These are phyloP conservation scores for Ogataea zsoltii DNA, from an alignment of 805 yeast genomes.

Conservation along the genomic window DNA sequence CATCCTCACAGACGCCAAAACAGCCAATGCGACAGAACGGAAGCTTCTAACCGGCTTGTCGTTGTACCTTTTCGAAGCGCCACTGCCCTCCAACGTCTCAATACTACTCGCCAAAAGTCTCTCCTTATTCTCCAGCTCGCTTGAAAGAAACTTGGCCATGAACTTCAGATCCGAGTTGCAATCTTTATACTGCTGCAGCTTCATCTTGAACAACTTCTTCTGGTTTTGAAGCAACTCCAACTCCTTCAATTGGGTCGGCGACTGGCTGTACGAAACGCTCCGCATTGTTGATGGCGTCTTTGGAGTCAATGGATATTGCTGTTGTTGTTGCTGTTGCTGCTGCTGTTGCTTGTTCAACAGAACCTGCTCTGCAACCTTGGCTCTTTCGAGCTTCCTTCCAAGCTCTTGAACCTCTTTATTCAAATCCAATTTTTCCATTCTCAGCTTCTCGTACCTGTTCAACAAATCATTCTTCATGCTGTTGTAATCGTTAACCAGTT, in stretches of 20 bases:
- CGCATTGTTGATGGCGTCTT: slow-evolving; percentile 23
- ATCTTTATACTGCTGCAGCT: slow-evolving; percentile 44
- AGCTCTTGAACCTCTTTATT: slow-evolving; percentile 34
- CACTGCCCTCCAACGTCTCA: slow-evolving; percentile 24
- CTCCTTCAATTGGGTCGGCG: slow-evolving; percentile 4
- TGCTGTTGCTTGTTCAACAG: slow-evolving; percentile 15
- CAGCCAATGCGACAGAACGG: slow-evolving; percentile 34
- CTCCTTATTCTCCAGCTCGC: slow-evolving; percentile 30
- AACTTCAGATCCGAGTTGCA: slow-evolving; percentile 37
- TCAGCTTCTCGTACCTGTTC: slow-evolving; percentile 26
- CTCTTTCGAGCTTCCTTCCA: slow-evolving; percentile 16
- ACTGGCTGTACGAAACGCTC: background rate
- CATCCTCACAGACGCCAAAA: slow-evolving; percentile 40
- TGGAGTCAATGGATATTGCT: slow-evolving; percentile 27
- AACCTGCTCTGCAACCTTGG: slow-evolving; percentile 20
- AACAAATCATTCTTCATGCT: slow-evolving; percentile 35
- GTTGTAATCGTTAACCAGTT: slow-evolving; percentile 31
- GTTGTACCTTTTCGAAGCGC: background rate
- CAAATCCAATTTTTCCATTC: slow-evolving; percentile 28
- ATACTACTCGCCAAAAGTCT: slow-evolving; percentile 27
- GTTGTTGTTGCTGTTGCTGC: background rate
- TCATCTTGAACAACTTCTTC: slow-evolving; percentile 47
- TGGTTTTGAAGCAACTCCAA: slow-evolving; percentile 39
- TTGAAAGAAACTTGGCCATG: slow-evolving; percentile 33
- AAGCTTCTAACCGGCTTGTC: slow-evolving; percentile 23